phyloP scores from a whole-genome alignment of 1,139 yeast genomes.

The Kurtzmaniella quercitrusa region DNA sequence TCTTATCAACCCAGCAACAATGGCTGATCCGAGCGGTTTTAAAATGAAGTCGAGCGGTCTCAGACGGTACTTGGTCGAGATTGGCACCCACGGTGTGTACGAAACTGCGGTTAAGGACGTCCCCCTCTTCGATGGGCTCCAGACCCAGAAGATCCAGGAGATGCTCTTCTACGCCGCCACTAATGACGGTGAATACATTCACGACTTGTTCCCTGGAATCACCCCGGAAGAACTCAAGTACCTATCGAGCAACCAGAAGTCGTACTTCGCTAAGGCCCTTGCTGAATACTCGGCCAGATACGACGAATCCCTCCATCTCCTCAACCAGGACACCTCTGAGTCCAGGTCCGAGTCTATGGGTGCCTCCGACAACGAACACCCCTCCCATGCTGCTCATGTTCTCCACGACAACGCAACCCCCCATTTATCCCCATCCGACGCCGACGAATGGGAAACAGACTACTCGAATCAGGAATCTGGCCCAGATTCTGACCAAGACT shows the following conservation, averaged over 20 bases:
- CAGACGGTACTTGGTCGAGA: conserved; percentile 23
- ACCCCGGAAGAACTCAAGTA: conserved; percentile 15
- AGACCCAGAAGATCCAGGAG: not conserved
- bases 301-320: not conserved
- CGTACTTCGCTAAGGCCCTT: not conserved
- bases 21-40: too few species aligned
- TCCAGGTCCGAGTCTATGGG: not conserved
- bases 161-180: conserved; percentile 28
- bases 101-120: not conserved
- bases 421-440: too few species aligned
- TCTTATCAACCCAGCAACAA: not conserved
- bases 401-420: too few species aligned
- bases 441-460: too few species aligned
- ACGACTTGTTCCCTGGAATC: conserved; percentile 23
- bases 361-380: too few species aligned
- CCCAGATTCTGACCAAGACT: not conserved
- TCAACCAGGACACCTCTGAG: not conserved
- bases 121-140: not conserved
- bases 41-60: conserved; percentile 17
- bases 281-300: not conserved
- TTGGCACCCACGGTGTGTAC: conserved; percentile 7
- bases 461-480: not conserved
- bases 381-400: too few species aligned
- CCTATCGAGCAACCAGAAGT: conserved; percentile 7
- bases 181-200: conserved; percentile 25